Conservation (phyloP, 306 rosid genomes). For the Luffa aegyptiaca region DNA sequence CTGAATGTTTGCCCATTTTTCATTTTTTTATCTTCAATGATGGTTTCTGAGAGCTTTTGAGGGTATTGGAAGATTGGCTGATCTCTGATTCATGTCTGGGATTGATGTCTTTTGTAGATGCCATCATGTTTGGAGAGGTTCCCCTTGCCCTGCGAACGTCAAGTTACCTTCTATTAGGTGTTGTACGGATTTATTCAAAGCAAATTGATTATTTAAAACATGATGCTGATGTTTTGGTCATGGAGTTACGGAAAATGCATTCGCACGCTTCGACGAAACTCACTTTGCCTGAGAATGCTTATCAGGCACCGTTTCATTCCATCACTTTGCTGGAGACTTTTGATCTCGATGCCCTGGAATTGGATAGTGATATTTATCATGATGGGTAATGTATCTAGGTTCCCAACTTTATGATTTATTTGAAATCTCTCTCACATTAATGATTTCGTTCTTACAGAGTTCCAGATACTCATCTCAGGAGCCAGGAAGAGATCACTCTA, state of each 20-base stretch:
- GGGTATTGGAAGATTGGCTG: background rate
- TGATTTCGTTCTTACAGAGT: conserved; percentile 28
- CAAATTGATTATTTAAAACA: conserved; percentile 59
- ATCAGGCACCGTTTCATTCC: conserved; percentile 53
- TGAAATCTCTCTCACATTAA: background rate
- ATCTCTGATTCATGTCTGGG: background rate
- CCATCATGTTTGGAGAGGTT: conserved; percentile 80
- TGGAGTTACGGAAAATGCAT: conserved; percentile 11
- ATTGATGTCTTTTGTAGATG: conserved; percentile 30
- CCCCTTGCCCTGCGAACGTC: conserved; percentile 85
- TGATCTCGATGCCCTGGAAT: conserved; percentile 50
- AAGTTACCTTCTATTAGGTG: conserved; percentile 70
- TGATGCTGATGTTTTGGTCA: conserved; percentile 36
- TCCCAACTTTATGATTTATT: background rate
- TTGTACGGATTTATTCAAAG: conserved; percentile 82
- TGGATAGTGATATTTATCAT: conserved; percentile 17
- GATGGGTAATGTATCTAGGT: conserved; percentile 29
- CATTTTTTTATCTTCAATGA: background rate
- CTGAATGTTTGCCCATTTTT: background rate
- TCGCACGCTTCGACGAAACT: conserved; percentile 38
- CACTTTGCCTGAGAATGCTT: conserved; percentile 51
- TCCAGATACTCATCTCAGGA: conserved; percentile 37
- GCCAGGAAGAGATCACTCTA: conserved; percentile 62
- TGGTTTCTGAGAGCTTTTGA: background rate
- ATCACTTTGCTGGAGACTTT: conserved; percentile 62